phyloP scores from a whole-genome alignment of 148 eudicot species.

The Cornus suecica region DNA sequence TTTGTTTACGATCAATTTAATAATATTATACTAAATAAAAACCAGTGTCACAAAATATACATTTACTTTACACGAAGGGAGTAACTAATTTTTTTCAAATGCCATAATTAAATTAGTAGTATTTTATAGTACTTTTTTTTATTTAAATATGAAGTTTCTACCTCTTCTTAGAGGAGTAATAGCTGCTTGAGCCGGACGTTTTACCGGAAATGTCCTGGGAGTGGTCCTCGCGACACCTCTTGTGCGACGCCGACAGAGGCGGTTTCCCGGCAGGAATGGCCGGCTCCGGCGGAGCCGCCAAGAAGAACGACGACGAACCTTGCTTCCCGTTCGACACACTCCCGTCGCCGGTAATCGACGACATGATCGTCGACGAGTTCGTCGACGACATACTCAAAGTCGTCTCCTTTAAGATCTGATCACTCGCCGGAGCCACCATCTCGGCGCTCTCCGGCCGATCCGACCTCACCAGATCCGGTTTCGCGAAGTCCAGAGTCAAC shows the following conservation, averaged over 20 bases:
- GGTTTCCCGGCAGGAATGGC: slow-evolving; percentile 35
- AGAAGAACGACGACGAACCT: slow-evolving; percentile 16
- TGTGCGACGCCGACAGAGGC: slow-evolving; percentile 36
- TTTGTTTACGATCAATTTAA: no score
- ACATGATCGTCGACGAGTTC: slow-evolving; percentile 30
- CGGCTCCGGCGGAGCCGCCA: slow-evolving; percentile 16
- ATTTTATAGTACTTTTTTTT: no score
- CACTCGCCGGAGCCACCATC: slow-evolving; percentile 9
- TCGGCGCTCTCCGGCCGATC: background rate
- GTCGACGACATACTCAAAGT: slow-evolving; percentile 34
- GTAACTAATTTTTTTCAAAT: no score
- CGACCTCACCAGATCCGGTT: slow-evolving; percentile 13
- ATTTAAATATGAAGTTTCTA: no score
- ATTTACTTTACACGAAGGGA: no score
- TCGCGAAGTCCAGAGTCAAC: slow-evolving; percentile 43
- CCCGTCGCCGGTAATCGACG: slow-evolving; percentile 49
- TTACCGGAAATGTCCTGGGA: slow-evolving; percentile 30
- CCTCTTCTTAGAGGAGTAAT: slow-evolving; percentile 56
- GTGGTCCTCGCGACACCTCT: slow-evolving; percentile 40
- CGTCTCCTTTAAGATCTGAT: slow-evolving; percentile 6
- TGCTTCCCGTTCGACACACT: slow-evolving; percentile 55
- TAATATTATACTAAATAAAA: no score
- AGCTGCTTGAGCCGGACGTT: slow-evolving; percentile 23
- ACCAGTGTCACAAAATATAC: no score
- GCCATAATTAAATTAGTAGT: no score